Base-by-base conservation (phyloP, 768 basidiomycete genomes). In the Austroboletus festivus region DNA sequence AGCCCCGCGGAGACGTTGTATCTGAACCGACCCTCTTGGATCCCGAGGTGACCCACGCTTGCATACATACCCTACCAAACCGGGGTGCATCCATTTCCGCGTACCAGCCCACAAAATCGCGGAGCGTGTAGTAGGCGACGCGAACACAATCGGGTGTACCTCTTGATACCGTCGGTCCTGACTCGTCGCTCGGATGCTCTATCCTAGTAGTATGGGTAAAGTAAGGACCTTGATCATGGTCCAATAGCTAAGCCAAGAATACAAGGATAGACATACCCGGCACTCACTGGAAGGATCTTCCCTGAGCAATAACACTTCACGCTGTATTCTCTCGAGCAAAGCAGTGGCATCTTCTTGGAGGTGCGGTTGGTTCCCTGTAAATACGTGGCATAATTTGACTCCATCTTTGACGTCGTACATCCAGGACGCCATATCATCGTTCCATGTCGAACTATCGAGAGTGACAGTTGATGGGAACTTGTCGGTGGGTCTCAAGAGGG, bases 21-120 rank as follows among this genome's bases (percentile, higher is more conserved):
- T 23, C 23, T 18, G 18, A 19, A 43, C 54, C 19, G 44, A 68
- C 76, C 67, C 61, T 72, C 57, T 48, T 71, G 10, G 56, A 60
- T 28, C 77, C 77, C 11, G 65, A 19, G 16, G 67, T 63, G 21
- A 69, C 65, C 77, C 78, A 81, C 5, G 72, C 77, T 24, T 70
- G 50, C 13, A 74, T 47, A 26, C 56, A 57, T 19, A 80, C 40
- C 39, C 58, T 56, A n/a, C 64, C 59, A 20, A 80, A 64, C 7
- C 55, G 52, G 41, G 72, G 53, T 33, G 58, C 59, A 0, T 57
- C 45, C 42, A 65, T 47, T 48, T 71, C 71, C 3, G 63, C 75
- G 41, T 75, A 78, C 24, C 48, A 51, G 22, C 55, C 51, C 6
- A 63, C 68, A 33, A 68, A 57, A 38, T 60, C 52, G 39, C 62